Base-by-base conservation (phyloP, 495 filamentous ascomycete species). In the Glonium stellatum region DNA sequence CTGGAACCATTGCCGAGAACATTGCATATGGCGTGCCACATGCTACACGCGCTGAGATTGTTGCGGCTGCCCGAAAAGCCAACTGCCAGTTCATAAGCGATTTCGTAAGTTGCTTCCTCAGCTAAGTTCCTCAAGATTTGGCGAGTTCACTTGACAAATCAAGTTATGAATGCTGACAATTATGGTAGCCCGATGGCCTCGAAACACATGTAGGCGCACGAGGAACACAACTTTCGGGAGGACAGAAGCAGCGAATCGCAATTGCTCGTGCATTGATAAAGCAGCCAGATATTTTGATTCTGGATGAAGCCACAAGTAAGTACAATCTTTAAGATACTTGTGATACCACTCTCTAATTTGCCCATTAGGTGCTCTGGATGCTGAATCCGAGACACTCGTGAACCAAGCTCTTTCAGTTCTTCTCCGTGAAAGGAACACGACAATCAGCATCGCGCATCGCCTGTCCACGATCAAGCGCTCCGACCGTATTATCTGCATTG, bases 81-180 rank as follows among this genome's bases (percentile, higher is more conserved):
- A 98, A 98, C 71, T 97, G 93, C 71, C 82, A 86, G 54, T 98
- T 98, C 70, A 96, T 98, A 73, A 84, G 85, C 67, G 95, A 97
- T 71, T 97, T 97, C 70, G 80, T 83, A 73, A 77, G 80, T 52
- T 25, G 3, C 35, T 12, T 41, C 56, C 5, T 13, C 5, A 15
- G 48, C 5, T 15, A 55, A 27, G 12, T 37, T 11, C 46, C 13
- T 48, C 55, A 8, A 31, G 6, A 31, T 31, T 31, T 31, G 6
- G 27, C 27, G 27, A 31, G 3, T 31, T 31, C 6, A 31, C 27
- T 31, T 31, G 27, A 31, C 27, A 31, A 51, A 12, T 52, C 27
- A 11, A 58, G 23, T 25, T 56, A 10, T 54, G 22, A 27, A 34
- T 25, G 48, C 63, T 66, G 51, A 66, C 44, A 36, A 27, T n/a